Percentiles rank a stretch among this genome's conserved stretches.
phyloP scores from a whole-genome alignment of 257 asterid species.

The Jaltomata sinuosa region DNA sequence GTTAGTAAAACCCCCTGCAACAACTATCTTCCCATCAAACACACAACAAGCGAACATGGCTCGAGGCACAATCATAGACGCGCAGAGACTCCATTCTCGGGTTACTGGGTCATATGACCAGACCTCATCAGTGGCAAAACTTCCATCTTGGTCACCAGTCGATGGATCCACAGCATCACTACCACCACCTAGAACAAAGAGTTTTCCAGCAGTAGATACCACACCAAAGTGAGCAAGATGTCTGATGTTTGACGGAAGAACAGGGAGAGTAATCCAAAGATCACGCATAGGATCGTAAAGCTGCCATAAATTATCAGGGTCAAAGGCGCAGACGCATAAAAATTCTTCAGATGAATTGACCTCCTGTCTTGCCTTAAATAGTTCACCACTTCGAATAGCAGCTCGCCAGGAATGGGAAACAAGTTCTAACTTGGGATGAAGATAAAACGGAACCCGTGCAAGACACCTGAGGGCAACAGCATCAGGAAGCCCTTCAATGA shows the following conservation, averaged over 20 bases:
- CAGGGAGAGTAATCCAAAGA: conserved; percentile 91
- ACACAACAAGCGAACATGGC: conserved; percentile 97
- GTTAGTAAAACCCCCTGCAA: conserved; percentile 90
- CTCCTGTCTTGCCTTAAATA: conserved; percentile 81
- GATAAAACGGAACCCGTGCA: conserved; percentile 87
- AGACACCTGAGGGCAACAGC: conserved; percentile 91
- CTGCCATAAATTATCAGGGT: conserved; percentile 97
- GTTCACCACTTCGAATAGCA: conserved; percentile 62
- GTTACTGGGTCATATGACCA: conserved; percentile 80
- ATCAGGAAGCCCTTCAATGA: conserved; percentile 97
- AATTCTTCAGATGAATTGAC: conserved; percentile 72
- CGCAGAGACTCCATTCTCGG: conserved; percentile 56
- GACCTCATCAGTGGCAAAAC: conserved; percentile 85
- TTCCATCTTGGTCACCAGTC: conserved; percentile 95
- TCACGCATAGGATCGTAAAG: conserved; percentile 72
- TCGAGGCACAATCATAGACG: conserved; percentile 85
- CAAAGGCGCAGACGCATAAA: conserved; percentile 77
- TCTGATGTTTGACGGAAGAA: conserved; percentile 71
- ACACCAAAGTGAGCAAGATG: conserved; percentile 93
- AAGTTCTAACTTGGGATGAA: conserved; percentile 63
- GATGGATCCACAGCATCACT: conserved; percentile 94
- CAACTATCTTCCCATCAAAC: conserved; percentile 79
- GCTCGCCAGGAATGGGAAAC: conserved; percentile 91
- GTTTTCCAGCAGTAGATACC: conserved; percentile 79
- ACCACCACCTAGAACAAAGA: conserved; percentile 89